Conservation (phyloP, 2,329 filamentous ascomycete genomes). For the Davidsoniella virescens region DNA sequence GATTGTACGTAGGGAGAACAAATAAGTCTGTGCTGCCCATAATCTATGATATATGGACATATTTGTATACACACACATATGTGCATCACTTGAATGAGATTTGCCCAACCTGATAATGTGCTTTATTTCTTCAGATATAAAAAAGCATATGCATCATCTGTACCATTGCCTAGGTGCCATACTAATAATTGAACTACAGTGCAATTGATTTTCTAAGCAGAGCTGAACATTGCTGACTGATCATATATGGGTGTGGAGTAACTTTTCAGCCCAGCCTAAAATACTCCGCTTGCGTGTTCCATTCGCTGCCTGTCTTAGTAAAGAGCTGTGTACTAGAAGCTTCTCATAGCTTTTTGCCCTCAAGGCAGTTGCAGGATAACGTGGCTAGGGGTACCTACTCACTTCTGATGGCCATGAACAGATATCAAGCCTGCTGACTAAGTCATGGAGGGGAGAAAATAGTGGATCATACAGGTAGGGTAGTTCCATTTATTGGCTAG, state of each 20-base stretch:
- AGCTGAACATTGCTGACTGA: no score
- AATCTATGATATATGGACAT: no score
- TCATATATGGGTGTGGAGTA: background rate
- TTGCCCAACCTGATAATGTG: no score
- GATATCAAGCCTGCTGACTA: slow-evolving; percentile 7
- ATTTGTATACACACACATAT: no score
- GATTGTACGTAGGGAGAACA: no score
- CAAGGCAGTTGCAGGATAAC: background rate
- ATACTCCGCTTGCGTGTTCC: slow-evolving; percentile 9
- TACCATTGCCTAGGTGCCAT: no score
- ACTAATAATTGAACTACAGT: no score
- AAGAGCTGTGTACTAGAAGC: slow-evolving; percentile 6
- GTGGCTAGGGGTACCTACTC: slow-evolving; percentile 8
- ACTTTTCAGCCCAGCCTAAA: background rate
- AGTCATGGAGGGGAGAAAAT: slow-evolving; percentile 7
- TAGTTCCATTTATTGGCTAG: background rate
- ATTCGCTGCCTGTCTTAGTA: slow-evolving; percentile 6
- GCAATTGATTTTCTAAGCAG: no score
- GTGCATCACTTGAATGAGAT: no score
- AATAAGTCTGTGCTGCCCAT: no score
- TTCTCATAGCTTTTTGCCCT: slow-evolving; percentile 7
- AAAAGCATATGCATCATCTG: no score
- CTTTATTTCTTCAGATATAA: no score
- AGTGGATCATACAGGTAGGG: slow-evolving; percentile 6
- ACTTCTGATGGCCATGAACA: background rate